These are phyloP conservation scores for Diaporthe ampelina DNA, from an alignment of 2,329 filamentous ascomycete species.

Conservation along the genomic window DNA sequence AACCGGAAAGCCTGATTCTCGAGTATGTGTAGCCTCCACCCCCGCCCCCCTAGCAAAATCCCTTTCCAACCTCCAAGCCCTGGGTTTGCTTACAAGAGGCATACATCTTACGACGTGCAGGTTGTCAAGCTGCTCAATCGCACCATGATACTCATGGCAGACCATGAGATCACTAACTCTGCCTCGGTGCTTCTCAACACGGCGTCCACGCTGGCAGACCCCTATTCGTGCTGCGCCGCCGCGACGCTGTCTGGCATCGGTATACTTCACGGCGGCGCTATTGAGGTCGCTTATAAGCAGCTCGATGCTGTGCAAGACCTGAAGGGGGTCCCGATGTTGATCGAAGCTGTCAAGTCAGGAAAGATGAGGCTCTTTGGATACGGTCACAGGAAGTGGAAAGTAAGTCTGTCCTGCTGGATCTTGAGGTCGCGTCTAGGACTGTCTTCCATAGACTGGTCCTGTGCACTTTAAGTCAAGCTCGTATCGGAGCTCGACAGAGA, in stretches of 20 bases:
- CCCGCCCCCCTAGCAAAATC: too few species aligned
- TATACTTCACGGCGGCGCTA: conserved; percentile 5
- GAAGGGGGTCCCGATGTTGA: neutral
- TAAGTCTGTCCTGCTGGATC: neutral
- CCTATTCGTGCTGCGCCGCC: conserved; percentile 14
- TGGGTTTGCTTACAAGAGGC: too few species aligned
- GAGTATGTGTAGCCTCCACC: neutral
- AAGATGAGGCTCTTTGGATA: conserved; percentile 1
- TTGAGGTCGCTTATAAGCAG: conserved; percentile 14
- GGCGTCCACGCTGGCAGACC: conserved; percentile 10
- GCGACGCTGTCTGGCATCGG: conserved; percentile 1
- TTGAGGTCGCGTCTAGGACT: neutral
- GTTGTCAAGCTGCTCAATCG: conserved; percentile 1
- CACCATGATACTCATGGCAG: conserved; percentile 18
- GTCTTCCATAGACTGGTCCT: neutral
- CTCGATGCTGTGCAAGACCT: neutral
- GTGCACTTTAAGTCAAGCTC: neutral
- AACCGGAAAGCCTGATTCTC: neutral
- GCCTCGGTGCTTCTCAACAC: conserved; percentile 13
- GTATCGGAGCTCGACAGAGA: neutral
- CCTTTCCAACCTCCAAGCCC: neutral
- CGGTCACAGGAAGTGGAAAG: conserved; percentile 7
- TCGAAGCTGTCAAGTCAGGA: conserved; percentile 2
- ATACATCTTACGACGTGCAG: neutral
- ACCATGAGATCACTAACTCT: conserved; percentile 14